Conservation (phyloP, 257 asterid species). For the Lantana camara region DNA sequence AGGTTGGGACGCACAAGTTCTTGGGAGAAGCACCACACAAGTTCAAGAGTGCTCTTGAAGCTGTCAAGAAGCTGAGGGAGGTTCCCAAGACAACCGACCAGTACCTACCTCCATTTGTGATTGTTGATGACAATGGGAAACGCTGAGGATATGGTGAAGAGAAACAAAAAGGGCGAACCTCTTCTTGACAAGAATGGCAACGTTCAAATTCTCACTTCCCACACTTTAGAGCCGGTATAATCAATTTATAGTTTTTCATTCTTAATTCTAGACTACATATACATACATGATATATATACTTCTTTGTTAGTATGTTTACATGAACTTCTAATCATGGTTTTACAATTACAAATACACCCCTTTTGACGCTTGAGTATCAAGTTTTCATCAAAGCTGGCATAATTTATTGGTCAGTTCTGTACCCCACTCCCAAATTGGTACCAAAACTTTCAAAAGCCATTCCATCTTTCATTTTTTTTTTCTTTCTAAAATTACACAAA, state of each 20-base stretch:
- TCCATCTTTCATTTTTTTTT: too few relatives aligned
- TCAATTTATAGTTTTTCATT: conserved; percentile 18
- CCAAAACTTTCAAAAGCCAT: too few relatives aligned
- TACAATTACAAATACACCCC: too few relatives aligned
- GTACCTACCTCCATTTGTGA: conserved; percentile 71
- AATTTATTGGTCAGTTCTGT: too few relatives aligned
- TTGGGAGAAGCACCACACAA: conserved; percentile 82
- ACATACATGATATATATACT: too few relatives aligned
- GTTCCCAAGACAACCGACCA: conserved; percentile 57
- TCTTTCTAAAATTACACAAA: too few relatives aligned
- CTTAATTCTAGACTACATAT: neutral
- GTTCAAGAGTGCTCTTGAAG: conserved; percentile 62
- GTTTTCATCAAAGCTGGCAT: too few relatives aligned
- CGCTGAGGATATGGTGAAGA: conserved; percentile 87
- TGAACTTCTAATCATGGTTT: too few relatives aligned
- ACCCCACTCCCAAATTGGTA: too few relatives aligned
- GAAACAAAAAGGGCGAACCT: conserved; percentile 81
- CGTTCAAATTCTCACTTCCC: conserved; percentile 70
- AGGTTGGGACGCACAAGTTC: conserved; percentile 90
- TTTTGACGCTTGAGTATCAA: too few relatives aligned
- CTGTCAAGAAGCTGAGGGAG: conserved; percentile 66
- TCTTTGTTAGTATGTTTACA: too few relatives aligned
- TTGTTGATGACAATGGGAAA: conserved; percentile 72
- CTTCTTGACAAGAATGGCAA: conserved; percentile 70
- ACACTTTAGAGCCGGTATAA: conserved; percentile 69